These are phyloP conservation scores for Tanacetum coccineum DNA, from an alignment of 129 eudicot genomes.

Conservation along the genomic window DNA sequence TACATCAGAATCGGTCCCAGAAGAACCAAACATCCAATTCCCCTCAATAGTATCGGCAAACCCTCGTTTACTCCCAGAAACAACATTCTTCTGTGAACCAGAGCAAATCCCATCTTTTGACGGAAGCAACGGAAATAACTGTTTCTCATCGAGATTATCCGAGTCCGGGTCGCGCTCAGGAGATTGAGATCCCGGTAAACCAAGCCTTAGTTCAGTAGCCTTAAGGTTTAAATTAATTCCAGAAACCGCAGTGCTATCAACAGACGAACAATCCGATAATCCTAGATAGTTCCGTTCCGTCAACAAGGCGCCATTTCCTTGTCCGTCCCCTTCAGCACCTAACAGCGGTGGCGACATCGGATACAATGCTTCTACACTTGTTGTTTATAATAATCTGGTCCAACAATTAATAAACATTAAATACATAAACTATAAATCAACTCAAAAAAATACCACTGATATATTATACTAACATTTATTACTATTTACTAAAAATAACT, in stretches of 20 bases:
- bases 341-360: conserved; percentile 72
- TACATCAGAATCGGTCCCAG: conserved; percentile 50
- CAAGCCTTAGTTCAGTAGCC: conserved; percentile 82
- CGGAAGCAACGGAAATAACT: conserved; percentile 64
- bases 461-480: too few species aligned
- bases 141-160: conserved; percentile 62
- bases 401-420: neutral
- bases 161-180: conserved; percentile 56
- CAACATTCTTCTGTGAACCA: conserved; percentile 45
- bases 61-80: conserved; percentile 79
- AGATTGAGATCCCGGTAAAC: conserved; percentile 84
- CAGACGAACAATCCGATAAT: conserved; percentile 76
- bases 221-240: conserved; percentile 50
- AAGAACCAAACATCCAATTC: conserved; percentile 49
- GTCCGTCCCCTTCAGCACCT: conserved; percentile 65
- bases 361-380: conserved; percentile 20
- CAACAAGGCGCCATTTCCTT: conserved; percentile 33
- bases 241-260: conserved; percentile 57
- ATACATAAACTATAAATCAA: too few species aligned
- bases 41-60: conserved; percentile 68
- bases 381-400: conserved; percentile 22
- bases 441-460: too few species aligned
- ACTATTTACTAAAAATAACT: too few species aligned
- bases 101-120: conserved; percentile 58
- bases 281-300: conserved; percentile 79